Evolutionary conservation across 345 rosid species (phyloP).

Genomic region (Aquilaria yunnanensis): DNA sequence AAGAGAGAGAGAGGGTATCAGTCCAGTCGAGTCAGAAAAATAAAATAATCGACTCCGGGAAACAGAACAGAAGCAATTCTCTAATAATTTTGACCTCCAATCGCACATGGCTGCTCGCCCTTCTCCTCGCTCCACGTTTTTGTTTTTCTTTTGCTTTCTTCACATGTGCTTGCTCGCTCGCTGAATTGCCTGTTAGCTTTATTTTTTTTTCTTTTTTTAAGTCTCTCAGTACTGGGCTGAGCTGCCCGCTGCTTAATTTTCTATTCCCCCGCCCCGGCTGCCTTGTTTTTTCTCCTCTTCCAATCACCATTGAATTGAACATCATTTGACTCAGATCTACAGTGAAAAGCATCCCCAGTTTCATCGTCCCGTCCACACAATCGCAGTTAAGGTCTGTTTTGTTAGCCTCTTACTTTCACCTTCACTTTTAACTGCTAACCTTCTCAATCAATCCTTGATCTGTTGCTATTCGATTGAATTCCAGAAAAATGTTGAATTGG

Average conservation of each 20-base stretch:
- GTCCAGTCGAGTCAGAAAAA: not conserved
- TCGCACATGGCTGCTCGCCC: slow-evolving; percentile 52
- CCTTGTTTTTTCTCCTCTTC: slow-evolving; percentile 15
- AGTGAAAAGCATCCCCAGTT: slow-evolving; percentile 18
- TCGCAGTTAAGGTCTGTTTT: no score
- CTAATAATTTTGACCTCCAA: slow-evolving; percentile 57
- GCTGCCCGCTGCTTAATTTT: no score
- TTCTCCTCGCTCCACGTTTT: slow-evolving; percentile 26
- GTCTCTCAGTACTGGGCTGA: not conserved
- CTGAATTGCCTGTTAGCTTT: not conserved
- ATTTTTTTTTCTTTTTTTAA: not conserved
- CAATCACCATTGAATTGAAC: slow-evolving; percentile 30
- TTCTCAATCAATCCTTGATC: no score
- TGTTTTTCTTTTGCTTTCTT: slow-evolving; percentile 17
- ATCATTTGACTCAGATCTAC: slow-evolving; percentile 40
- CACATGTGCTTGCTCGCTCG: slow-evolving; percentile 41
- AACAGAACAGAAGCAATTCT: slow-evolving; percentile 27
- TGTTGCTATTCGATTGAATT: no score
- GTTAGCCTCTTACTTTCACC: no score
- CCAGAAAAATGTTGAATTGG: not conserved
- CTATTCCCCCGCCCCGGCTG: slow-evolving; percentile 13
- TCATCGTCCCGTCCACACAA: not conserved
- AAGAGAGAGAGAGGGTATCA: slow-evolving; percentile 1
- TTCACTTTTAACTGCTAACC: no score
- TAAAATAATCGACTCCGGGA: slow-evolving; percentile 7